Conservation (phyloP, 2,329 filamentous ascomycete species). For the Cladorrhinum sp. region DNA sequence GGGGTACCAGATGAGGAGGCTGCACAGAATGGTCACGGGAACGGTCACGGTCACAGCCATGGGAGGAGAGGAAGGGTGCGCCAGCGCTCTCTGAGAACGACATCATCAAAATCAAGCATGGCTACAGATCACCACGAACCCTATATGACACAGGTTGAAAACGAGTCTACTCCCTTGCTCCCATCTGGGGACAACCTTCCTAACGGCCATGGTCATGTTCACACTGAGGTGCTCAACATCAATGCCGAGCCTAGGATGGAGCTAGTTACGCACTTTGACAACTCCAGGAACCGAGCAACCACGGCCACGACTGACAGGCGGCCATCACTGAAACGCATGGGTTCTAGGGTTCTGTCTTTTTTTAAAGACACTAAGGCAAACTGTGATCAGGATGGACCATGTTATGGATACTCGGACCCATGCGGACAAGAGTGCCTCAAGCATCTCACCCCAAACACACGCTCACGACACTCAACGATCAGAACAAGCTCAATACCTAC, state of each 20-base stretch:
- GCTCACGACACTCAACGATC: constrained; percentile 35
- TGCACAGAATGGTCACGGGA: constrained; percentile 29
- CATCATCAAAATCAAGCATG: constrained; percentile 16
- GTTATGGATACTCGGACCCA: constrained; percentile 63
- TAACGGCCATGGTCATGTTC: constrained; percentile 25
- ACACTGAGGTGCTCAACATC: constrained; percentile 28
- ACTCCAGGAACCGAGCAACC: constrained; percentile 28
- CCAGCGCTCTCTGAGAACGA: constrained; percentile 17
- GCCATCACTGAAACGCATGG: constrained; percentile 45
- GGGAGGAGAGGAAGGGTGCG: constrained; percentile 8
- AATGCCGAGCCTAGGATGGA: constrained; percentile 32
- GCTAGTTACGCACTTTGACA: constrained; percentile 24
- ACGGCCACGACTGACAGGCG: constrained; percentile 37
- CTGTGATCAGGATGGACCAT: constrained; percentile 59
- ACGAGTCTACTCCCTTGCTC: constrained; percentile 52
- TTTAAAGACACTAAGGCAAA: constrained; percentile 62
- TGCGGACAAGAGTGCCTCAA: constrained; percentile 66
- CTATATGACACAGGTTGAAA: constrained; percentile 23
- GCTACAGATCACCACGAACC: constrained; percentile 2
- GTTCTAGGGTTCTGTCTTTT: constrained; percentile 61
- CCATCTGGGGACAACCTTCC: constrained; percentile 19
- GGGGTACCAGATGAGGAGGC: constrained; percentile 41
- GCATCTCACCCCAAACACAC: constrained; percentile 38
- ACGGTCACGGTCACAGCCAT: constrained; percentile 11
- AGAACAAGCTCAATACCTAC: constrained; percentile 37